Conservation (phyloP, 1,284 basidiomycete genomes). For the Ceratorhiza oryzae-sativae region DNA sequence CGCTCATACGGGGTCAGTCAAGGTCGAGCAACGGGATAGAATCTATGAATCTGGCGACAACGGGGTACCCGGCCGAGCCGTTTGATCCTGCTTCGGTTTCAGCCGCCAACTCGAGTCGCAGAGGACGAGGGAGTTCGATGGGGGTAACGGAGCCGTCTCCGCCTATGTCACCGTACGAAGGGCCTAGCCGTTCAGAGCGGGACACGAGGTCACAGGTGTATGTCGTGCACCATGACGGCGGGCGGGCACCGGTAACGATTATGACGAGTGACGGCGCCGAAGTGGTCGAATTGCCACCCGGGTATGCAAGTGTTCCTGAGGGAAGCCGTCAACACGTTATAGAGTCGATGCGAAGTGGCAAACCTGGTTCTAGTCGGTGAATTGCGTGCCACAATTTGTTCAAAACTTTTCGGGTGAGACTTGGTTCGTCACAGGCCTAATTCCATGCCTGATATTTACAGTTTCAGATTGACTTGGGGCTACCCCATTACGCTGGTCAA, state of each 20-base stretch:
- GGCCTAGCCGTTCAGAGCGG: not conserved
- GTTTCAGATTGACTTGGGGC: not conserved
- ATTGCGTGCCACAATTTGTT: no score
- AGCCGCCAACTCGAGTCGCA: not conserved
- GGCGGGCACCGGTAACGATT: constrained; percentile 42
- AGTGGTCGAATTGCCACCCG: constrained; percentile 41
- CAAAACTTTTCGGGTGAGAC: not conserved
- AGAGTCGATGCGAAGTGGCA: not conserved
- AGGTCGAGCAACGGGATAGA: constrained; percentile 20
- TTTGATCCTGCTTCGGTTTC: constrained; percentile 12
- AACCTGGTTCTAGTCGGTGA: constrained; percentile 1
- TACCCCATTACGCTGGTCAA: not conserved
- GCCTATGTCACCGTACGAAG: constrained; percentile 5
- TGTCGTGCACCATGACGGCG: constrained; percentile 42
- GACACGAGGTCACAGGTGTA: constrained; percentile 39
- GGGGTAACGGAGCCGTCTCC: not conserved
- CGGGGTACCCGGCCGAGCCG: constrained; percentile 15
- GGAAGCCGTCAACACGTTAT: constrained; percentile 7
- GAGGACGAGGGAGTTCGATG: not conserved
- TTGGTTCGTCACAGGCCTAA: no score
- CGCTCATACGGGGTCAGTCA: not conserved
- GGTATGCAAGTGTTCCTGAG: constrained; percentile 30
- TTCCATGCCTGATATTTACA: no score
- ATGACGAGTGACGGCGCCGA: constrained; percentile 41
- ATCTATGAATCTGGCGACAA: constrained; percentile 2